Conservation (phyloP, 2,329 filamentous ascomycete species). For the Rhinocladiella similis region DNA sequence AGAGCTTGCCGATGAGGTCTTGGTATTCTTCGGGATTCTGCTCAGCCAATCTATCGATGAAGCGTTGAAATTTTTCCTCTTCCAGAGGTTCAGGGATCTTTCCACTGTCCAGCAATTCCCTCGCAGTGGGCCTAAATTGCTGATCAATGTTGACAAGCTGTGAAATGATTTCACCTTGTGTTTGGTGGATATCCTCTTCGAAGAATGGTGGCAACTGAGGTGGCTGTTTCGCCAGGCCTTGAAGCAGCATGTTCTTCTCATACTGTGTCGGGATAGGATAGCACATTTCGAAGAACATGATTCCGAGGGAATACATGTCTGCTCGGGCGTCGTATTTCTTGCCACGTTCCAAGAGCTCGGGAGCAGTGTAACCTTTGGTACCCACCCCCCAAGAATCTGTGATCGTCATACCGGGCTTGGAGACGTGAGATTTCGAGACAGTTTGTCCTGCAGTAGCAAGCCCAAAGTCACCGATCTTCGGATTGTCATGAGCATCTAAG, state of each 20-base stretch:
- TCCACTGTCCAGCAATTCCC: slow-evolving; percentile 79
- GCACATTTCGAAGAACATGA: slow-evolving; percentile 99
- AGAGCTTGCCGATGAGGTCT: slow-evolving; percentile 18
- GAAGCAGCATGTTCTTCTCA: slow-evolving; percentile 65
- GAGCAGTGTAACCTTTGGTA: slow-evolving; percentile 89
- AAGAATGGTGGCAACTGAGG: slow-evolving; percentile 72
- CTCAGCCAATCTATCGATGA: slow-evolving; percentile 77
- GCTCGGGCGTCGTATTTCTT: slow-evolving; percentile 87
- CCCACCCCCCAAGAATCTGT: slow-evolving; percentile 52
- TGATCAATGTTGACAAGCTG: slow-evolving; percentile 81
- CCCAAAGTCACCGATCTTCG: slow-evolving; percentile 96
- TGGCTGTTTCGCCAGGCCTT: slow-evolving; percentile 60
- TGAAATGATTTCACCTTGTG: slow-evolving; percentile 74
- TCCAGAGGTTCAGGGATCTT: slow-evolving; percentile 90
- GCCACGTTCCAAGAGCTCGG: slow-evolving; percentile 66
- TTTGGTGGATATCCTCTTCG: slow-evolving; percentile 37
- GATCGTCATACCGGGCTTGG: slow-evolving; percentile 16
- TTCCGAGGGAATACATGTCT: slow-evolving; percentile 96
- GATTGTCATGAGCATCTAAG: slow-evolving; percentile 84
- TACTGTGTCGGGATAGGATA: slow-evolving; percentile 61
- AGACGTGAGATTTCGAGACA: slow-evolving; percentile 9
- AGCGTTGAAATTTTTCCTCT: slow-evolving; percentile 83
- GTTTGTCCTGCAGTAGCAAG: slow-evolving; percentile 82
- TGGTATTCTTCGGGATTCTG: slow-evolving; percentile 71
- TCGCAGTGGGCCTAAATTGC: slow-evolving; percentile 76